Base-by-base conservation (phyloP, 495 filamentous ascomycete species). In the Hypoxylon rickii region DNA sequence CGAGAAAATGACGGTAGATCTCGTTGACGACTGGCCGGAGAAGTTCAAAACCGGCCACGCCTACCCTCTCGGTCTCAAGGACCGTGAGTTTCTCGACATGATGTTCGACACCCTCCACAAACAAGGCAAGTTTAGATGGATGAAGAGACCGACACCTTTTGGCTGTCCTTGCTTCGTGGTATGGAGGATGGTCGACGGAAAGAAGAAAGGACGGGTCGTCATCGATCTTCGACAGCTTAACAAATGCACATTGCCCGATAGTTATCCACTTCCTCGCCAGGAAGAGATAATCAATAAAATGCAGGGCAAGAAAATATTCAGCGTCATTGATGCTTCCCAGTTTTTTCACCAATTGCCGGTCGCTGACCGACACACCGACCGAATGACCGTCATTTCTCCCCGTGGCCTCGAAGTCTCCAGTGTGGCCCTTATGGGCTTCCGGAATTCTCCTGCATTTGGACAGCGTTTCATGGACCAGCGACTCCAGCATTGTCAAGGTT, bases 301-400 rank as follows among this genome's bases (percentile, higher is more conserved):
- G 1, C 5, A 13, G 13, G 44, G 44, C 7, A 21, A 22, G 1
- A 21, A 22, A 36, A n/a, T 2, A 2, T 13, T 36, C 1, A 21
- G n/a, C 2, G 16, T 36, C 17, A 17, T 47, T 2, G 44, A 47
- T 15, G 44, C 44, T 19, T 29, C 24, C 24, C 19, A 7, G 0
- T 48, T 48, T n/a, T 48, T 48, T 11, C 33, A 52, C n/a, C 49
- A 52, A 7, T 16, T 52, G 12, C 49, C 47, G 3, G 16, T 51
- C 0, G 19, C 15, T 3, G 2, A 2, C 19, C 1, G 15, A 4
- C 48, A 51, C n/a, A n/a, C n/a, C n/a, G n/a, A n/a, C n/a, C n/a
- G n/a, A n/a, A n/a, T n/a, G n/a, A n/a, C n/a, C 24, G 10, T 29
- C 10, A 29, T 29, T 10, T 29, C 24, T 29, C 24, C 24, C 4